Percentiles rank a stretch among this genome's conserved stretches.
These are phyloP conservation scores for Cadophora sp. DNA, from an alignment of 2,329 filamentous ascomycete genomes.

Conservation along the genomic window DNA sequence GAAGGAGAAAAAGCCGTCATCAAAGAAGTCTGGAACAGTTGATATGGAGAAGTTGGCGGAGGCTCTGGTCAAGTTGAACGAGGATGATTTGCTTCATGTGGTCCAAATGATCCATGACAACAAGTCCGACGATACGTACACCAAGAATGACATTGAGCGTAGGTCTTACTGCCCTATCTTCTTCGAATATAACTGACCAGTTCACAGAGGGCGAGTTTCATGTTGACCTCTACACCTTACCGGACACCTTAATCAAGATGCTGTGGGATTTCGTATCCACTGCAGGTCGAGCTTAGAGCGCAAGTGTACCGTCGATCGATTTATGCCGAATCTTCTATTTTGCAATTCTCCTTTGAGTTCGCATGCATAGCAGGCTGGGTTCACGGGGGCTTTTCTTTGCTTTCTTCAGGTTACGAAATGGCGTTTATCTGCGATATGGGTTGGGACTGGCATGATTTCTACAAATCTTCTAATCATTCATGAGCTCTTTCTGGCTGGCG, in stretches of 20 bases:
- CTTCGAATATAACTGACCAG: conserved; percentile 20
- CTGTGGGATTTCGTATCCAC: conserved; percentile 82
- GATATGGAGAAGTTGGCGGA: conserved; percentile 99
- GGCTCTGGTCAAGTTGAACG: conserved; percentile 83
- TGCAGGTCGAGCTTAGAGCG: conserved; percentile 12
- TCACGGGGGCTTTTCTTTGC: conserved; percentile 17
- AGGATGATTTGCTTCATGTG: conserved; percentile 92
- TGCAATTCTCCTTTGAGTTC: conserved; percentile 18
- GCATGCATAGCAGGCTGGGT: conserved; percentile 23
- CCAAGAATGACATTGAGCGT: conserved; percentile 97
- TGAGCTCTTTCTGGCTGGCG: conserved; percentile 18
- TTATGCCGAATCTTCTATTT: conserved; percentile 14
- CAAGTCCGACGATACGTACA: conserved; percentile 92
- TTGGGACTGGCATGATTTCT: conserved; percentile 14
- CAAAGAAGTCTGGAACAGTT: conserved; percentile 63
- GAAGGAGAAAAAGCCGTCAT: conserved; percentile 76
- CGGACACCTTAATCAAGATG: conserved; percentile 87
- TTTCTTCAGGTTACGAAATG: conserved; percentile 20
- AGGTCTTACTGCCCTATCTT: conserved; percentile 49
- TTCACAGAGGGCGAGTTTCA: conserved; percentile 89
- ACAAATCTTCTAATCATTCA: conserved; percentile 15
- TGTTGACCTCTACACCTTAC: conserved; percentile 96
- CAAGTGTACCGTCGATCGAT: not conserved
- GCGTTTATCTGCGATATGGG: conserved; percentile 21
- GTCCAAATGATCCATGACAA: conserved; percentile 99